These are phyloP conservation scores for Akanthomyces uredinophilus DNA, from an alignment of 2,329 filamentous ascomycete genomes.

Conservation along the genomic window DNA sequence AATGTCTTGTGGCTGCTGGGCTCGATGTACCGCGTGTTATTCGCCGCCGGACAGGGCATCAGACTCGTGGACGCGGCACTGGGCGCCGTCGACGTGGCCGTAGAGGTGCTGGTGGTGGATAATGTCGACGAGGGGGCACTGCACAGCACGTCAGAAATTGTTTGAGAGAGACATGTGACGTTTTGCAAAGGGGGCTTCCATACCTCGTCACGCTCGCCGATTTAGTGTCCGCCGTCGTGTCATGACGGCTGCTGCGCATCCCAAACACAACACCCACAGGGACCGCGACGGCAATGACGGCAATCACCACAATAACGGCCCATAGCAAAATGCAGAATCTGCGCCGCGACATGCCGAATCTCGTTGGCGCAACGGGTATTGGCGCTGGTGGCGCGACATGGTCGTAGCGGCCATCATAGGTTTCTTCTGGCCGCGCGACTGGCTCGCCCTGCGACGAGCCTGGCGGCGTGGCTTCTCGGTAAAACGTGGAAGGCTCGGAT, in stretches of 20 bases:
- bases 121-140: constrained; percentile 8
- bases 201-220: constrained; percentile 6
- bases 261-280: constrained; percentile 38
- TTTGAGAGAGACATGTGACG: too few species aligned
- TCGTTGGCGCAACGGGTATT: constrained; percentile 19
- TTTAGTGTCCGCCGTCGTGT: neutral
- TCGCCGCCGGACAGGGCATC: constrained; percentile 36
- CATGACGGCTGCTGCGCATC: constrained; percentile 25
- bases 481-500: constrained; percentile 31
- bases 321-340: constrained; percentile 33
- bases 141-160: neutral
- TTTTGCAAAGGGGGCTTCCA: too few species aligned
- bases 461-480: constrained; percentile 35
- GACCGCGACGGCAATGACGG: constrained; percentile 33
- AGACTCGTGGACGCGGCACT: constrained; percentile 21
- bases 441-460: constrained; percentile 19
- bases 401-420: constrained; percentile 24
- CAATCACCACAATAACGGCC: constrained; percentile 18
- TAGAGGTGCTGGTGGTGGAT: constrained; percentile 18
- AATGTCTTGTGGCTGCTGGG: constrained; percentile 37
- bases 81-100: constrained; percentile 15
- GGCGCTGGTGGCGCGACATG: constrained; percentile 21
- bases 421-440: constrained; percentile 3
- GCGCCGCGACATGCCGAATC: constrained; percentile 25
- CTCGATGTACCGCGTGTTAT: constrained; percentile 40